Conservation (phyloP, 1,284 basidiomycete genomes). For the Malassezia psittaci region DNA sequence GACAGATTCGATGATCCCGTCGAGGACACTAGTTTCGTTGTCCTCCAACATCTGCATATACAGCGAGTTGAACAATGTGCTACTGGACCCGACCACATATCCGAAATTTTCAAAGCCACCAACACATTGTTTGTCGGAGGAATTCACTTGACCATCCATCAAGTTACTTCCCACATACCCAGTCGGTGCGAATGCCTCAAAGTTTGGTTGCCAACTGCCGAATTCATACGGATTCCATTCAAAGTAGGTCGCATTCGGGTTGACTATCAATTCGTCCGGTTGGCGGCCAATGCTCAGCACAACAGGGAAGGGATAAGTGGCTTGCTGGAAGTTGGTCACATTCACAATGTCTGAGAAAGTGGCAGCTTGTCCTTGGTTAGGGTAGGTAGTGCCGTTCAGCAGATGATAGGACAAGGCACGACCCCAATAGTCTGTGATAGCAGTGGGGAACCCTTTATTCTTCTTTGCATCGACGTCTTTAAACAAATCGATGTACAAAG, state of each 20-base stretch:
- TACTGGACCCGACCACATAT: conserved; percentile 36
- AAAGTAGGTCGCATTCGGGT: conserved; percentile 49
- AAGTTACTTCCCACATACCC: conserved; percentile 36
- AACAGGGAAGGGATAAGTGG: conserved; percentile 47
- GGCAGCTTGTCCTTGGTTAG: conserved; percentile 30
- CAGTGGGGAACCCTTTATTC: conserved; percentile 23
- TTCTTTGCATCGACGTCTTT: conserved; percentile 32
- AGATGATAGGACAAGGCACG: conserved; percentile 37
- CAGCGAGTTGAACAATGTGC: conserved; percentile 48
- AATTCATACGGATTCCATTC: conserved; percentile 52
- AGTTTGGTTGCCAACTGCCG: conserved; percentile 50
- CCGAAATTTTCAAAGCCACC: conserved; percentile 38
- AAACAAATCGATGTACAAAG: conserved; percentile 49
- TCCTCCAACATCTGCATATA: conserved; percentile 28
- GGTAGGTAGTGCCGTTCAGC: conserved; percentile 29
- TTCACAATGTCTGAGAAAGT: conserved; percentile 36
- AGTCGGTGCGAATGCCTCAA: conserved; percentile 39
- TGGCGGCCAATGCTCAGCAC: conserved; percentile 53
- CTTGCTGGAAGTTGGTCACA: conserved; percentile 26
- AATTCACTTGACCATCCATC: conserved; percentile 23
- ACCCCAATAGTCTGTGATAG: conserved; percentile 43
- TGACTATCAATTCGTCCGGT: conserved; percentile 48
- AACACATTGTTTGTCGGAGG: conserved; percentile 22
- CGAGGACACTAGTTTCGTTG: conserved; percentile 23
- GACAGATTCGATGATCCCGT: conserved; percentile 25